Evolutionary conservation across 1,284 basidiomycete species (phyloP).

Genomic region (Sporisorium exsertum): DNA sequence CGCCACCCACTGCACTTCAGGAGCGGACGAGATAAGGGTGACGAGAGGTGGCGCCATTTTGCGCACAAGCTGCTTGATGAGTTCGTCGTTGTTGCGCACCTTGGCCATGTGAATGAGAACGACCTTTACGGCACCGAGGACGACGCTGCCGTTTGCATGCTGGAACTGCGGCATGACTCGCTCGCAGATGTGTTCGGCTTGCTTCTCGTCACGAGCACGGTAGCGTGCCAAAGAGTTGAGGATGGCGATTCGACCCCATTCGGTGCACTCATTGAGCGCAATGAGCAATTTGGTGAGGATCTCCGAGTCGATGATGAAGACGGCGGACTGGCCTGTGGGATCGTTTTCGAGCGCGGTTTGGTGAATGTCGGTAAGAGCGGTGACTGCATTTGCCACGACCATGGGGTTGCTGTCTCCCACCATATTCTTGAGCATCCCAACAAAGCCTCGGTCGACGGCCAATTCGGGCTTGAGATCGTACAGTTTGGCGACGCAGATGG

Average conservation of each 20-base stretch:
- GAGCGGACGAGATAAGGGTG: conserved; percentile 75
- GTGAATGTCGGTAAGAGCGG: conserved; percentile 94
- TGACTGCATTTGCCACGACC: conserved; percentile 96
- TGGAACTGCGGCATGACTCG: conserved; percentile 98
- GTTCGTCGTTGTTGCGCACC: conserved; percentile 80
- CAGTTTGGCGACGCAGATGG: conserved; percentile 91
- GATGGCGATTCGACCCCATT: conserved; percentile 96
- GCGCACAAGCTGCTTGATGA: conserved; percentile 85
- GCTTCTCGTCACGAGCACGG: conserved; percentile 81
- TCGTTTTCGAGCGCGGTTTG: conserved; percentile 68
- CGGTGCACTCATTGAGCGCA: conserved; percentile 96
- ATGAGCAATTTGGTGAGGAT: conserved; percentile 91
- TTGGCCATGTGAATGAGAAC: conserved; percentile 79
- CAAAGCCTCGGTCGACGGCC: conserved; percentile 92
- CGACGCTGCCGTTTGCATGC: conserved; percentile 93
- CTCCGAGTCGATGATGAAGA: conserved; percentile 83
- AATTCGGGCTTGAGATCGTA: conserved; percentile 96
- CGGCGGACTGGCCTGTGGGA: conserved; percentile 70
- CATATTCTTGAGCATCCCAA: conserved; percentile 86
- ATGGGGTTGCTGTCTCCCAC: conserved; percentile 95
- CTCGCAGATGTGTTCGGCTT: conserved; percentile 98
- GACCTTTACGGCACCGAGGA: conserved; percentile 94
- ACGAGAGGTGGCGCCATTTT: conserved; percentile 97
- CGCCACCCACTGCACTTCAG: conserved; percentile 92
- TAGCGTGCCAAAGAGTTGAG: conserved; percentile 88